Percentiles rank a stretch among this genome's conserved stretches.
These are phyloP conservation scores for Trebouxia sp. DNA, from an alignment of 139 green algal genomes.

Conservation along the genomic window DNA sequence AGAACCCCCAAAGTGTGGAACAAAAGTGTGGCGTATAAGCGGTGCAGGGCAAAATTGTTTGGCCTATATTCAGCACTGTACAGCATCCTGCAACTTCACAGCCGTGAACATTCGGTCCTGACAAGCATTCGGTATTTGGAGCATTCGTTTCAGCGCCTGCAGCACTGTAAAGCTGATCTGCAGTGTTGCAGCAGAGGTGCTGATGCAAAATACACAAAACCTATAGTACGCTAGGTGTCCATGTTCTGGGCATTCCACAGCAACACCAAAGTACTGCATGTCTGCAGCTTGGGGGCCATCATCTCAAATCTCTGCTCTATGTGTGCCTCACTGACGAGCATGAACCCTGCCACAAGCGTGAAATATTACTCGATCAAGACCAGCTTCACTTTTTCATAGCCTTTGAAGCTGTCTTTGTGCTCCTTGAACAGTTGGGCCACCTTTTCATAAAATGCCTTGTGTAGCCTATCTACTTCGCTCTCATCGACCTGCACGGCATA, in stretches of 20 bases:
- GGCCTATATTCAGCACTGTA: too few relatives aligned
- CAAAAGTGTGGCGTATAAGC: too few relatives aligned
- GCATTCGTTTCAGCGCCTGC: background rate
- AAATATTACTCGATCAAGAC: conserved; percentile 32
- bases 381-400: conserved; percentile 46
- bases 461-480: conserved; percentile 54
- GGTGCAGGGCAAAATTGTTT: too few relatives aligned
- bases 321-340: too few relatives aligned
- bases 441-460: conserved; percentile 59
- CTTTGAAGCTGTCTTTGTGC: conserved; percentile 54
- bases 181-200: background rate
- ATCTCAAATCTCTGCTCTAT: too few relatives aligned
- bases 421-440: conserved; percentile 52
- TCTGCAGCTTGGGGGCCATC: too few relatives aligned
- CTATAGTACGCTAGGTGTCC: too few relatives aligned
- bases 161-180: background rate
- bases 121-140: background rate
- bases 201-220: conserved; percentile 21
- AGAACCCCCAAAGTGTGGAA: background rate
- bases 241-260: background rate
- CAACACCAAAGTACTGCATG: too few relatives aligned
- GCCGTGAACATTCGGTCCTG: too few relatives aligned
- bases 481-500: conserved; percentile 30
- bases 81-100: too few relatives aligned
- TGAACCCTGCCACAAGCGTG: background rate